A percentile compares a stretch with the other conserved stretches of the same genome.
Conservation (phyloP, 2,329 filamentous ascomycete genomes). For the Calonectria naviculata region DNA sequence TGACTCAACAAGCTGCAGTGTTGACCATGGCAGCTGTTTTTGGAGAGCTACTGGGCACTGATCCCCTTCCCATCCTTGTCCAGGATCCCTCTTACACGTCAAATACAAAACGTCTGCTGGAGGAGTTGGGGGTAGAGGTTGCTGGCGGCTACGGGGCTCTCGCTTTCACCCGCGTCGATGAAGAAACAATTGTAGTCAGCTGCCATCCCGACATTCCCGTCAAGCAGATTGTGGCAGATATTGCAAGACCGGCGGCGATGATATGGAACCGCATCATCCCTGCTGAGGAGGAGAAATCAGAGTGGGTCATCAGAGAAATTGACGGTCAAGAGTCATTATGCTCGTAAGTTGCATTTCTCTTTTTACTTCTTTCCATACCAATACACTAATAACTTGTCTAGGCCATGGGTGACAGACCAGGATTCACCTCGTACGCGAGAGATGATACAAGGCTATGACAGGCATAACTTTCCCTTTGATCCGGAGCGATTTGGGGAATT, state of each 20-base stretch:
- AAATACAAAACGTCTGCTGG: background rate
- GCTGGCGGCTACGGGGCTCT: constrained; percentile 15
- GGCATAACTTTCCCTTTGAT: background rate
- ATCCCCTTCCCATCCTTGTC: background rate
- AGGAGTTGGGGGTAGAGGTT: constrained; percentile 9
- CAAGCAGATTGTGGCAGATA: constrained; percentile 34
- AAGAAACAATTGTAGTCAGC: constrained; percentile 25
- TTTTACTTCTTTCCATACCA: background rate
- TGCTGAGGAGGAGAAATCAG: background rate
- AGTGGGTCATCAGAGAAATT: background rate
- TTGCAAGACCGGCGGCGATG: constrained; percentile 28
- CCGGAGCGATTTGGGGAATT: background rate
- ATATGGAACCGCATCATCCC: constrained; percentile 17
- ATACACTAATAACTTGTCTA: background rate
- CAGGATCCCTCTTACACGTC: constrained; percentile 21
- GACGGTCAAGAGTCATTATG: background rate
- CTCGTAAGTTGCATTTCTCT: background rate
- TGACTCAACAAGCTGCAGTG: constrained; percentile 8
- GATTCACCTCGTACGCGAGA: constrained; percentile 1
- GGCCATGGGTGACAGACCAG: constrained; percentile 6
- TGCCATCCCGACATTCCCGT: constrained; percentile 20
- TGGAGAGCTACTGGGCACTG: background rate
- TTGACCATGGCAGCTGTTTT: background rate
- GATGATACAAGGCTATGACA: background rate
- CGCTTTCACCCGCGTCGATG: constrained; percentile 31